A percentile compares a stretch with the other conserved stretches of the same genome.
These are phyloP conservation scores for Diaporthe sp. DNA, from an alignment of 2,329 filamentous ascomycete genomes.

Conservation along the genomic window DNA sequence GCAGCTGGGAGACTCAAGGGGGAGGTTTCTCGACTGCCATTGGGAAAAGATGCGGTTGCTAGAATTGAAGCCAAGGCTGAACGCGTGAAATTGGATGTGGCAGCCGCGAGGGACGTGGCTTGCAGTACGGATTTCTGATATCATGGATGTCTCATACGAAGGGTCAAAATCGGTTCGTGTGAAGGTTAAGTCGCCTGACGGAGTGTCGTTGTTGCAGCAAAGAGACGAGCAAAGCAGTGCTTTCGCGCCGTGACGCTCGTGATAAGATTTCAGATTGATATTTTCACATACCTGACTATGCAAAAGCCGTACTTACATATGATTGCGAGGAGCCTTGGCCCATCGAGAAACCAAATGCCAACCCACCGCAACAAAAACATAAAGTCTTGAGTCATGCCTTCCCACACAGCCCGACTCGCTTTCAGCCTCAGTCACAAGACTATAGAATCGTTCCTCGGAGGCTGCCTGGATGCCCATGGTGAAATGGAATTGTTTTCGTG, in stretches of 20 bases:
- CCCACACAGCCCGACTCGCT: too few relatives aligned
- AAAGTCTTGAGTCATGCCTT: too few relatives aligned
- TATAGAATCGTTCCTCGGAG: too few relatives aligned
- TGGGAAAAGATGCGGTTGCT: conserved; percentile 51
- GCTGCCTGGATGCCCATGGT: too few relatives aligned
- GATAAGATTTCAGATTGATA: neutral
- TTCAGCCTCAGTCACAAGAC: too few relatives aligned
- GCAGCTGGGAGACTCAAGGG: conserved; percentile 48
- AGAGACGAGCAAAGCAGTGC: neutral
- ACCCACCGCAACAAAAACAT: neutral
- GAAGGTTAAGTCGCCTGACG: neutral
- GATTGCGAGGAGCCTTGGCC: too few relatives aligned
- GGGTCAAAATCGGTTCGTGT: neutral
- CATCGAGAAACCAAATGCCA: too few relatives aligned
- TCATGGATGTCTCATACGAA: neutral
- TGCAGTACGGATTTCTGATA: conserved; percentile 19
- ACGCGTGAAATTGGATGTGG: neutral
- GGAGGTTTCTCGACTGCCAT: conserved; percentile 50
- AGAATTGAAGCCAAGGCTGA: conserved; percentile 19
- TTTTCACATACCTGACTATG: neutral
- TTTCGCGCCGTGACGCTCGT: neutral
- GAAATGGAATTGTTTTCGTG: too few relatives aligned
- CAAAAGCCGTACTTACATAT: too few relatives aligned
- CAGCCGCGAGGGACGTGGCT: conserved; percentile 1
- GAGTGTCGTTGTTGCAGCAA: neutral